Evolutionary conservation across 2,329 filamentous ascomycete species (phyloP).

Genomic region (Paecilomyces dactylethromorphus): DNA sequence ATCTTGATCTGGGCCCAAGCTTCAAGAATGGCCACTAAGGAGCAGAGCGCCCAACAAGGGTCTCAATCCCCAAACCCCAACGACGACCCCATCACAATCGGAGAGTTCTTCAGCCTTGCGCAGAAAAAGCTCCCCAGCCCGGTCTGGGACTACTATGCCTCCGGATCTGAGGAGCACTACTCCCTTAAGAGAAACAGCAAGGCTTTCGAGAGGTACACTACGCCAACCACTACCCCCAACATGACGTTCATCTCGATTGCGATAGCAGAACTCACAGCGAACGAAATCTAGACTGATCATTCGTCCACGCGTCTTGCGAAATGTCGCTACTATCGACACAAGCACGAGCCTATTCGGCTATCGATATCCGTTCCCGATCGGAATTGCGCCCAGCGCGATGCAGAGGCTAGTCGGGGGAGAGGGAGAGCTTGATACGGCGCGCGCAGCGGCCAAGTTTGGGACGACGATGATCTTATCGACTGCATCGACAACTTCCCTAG

Average conservation of each 20-base stretch:
- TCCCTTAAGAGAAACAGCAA: neutral
- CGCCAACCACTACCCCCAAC: neutral
- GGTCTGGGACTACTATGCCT: neutral
- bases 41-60: neutral
- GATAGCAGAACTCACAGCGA: neutral
- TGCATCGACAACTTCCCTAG: conserved; percentile 35
- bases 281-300: conserved; percentile 6
- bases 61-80: neutral
- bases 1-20: neutral
- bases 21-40: neutral
- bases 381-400: conserved; percentile 46
- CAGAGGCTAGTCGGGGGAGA: conserved; percentile 44
- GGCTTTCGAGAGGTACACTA: neutral
- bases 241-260: neutral
- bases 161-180: neutral
- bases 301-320: conserved; percentile 30
- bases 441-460: conserved; percentile 32
- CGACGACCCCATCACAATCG: neutral
- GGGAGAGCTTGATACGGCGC: conserved; percentile 42
- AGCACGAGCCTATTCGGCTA: conserved; percentile 36
- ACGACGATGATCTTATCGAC: conserved; percentile 40
- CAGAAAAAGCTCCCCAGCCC: neutral
- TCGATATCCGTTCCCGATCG: conserved; percentile 38
- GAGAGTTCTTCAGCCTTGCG: neutral
- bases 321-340: conserved; percentile 31